phyloP scores from a whole-genome alignment of 768 basidiomycete species.

The Mycena metata region DNA sequence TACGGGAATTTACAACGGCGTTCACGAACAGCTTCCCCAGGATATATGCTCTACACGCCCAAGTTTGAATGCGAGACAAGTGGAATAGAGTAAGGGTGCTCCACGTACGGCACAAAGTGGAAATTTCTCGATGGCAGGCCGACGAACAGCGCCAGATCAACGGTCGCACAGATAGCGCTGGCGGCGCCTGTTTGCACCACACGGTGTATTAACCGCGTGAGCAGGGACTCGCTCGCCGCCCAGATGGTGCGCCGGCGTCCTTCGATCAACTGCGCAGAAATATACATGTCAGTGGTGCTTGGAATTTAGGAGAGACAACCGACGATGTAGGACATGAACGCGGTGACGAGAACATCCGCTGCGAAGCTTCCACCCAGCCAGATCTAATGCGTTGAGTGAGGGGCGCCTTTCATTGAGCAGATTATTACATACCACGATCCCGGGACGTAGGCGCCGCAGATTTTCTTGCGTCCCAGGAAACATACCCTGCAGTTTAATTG shows the following conservation, averaged over 20 bases:
- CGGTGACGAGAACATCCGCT: background rate
- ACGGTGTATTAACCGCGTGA: slow-evolving; percentile 2
- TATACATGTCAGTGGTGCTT: no score
- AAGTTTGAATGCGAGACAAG: no score
- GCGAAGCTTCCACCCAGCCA: background rate
- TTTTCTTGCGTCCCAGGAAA: no score
- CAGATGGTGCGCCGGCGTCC: background rate
- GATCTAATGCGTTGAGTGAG: background rate
- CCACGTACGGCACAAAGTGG: slow-evolving; percentile 8
- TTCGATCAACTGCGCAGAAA: no score
- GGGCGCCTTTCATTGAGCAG: no score
- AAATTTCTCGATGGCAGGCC: background rate
- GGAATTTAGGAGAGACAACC: no score
- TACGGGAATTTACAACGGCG: no score
- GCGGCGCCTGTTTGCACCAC: background rate
- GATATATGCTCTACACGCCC: background rate
- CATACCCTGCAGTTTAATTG: no score
- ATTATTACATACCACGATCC: no score
- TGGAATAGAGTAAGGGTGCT: background rate
- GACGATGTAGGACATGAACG: slow-evolving; percentile 9
- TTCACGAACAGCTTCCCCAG: slow-evolving; percentile 3
- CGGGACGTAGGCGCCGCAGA: no score
- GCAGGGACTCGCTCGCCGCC: background rate
- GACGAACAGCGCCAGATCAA: background rate
- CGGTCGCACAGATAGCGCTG: background rate